Evolutionary conservation across 805 yeast species (phyloP), one percentile per base, ranked within the genome.

Genomic region (Candida oleophila): DNA sequence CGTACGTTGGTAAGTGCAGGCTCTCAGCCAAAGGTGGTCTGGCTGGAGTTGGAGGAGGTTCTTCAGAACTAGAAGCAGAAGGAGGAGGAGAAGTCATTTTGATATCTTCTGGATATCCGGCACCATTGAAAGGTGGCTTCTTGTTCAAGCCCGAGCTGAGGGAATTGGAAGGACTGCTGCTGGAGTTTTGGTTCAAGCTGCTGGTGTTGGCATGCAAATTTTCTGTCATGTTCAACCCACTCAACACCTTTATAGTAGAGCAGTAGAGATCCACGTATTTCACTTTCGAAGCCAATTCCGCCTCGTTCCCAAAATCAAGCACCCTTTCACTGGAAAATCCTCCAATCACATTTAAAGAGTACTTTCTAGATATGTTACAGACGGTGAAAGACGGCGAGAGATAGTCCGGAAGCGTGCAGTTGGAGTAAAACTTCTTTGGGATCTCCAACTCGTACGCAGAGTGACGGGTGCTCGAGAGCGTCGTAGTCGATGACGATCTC

Each of bases 311-410:
- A 22, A 54, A 53, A 35, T 61, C 65, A 19, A 15, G 14, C 15
- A 66, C 50, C 41, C 53, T 55, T 36, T 60, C 66, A 43, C 57
- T 45, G 4, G 65, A 55, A 32, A 64, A 60, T 4, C 65, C 67
- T 8, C 55, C 67, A 2, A 45, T 50, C 1, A 64, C 50, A 2
- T 50, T 22, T 4, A 62, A 43, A 8, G 48, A 42, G 42, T 64
- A 64, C 36, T 47, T 51, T 25, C 43, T 22, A 14, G 43, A 22
- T 5, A 41, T n/a, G 54, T 81, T 82, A 55, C 87, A 82, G 3
- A 82, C 74, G 21, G 57, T 61, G 58, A 85, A 84, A 16, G 77
- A 61, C 2, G 88, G 87, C 2, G 82, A 65, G 3, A 78, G 62
- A 37, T 68, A 53, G 40, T 70, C 74, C 0, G 86, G 84, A 15